Conservation (phyloP, 2,329 filamentous ascomycete species). For the Beauveria medogensis region DNA sequence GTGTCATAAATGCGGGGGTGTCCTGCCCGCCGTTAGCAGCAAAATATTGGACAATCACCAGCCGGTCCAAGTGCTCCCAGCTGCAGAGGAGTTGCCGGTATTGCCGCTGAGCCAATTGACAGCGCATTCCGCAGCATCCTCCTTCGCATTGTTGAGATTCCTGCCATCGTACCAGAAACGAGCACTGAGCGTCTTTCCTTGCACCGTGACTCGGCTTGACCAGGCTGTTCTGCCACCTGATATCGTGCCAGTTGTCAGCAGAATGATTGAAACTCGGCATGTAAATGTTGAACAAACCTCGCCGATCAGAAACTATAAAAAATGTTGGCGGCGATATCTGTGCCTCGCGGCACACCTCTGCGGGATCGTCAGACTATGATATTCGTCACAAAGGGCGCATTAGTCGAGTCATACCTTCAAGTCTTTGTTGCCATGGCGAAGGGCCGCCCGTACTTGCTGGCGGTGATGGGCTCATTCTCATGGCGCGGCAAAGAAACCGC, state of each 20-base stretch:
- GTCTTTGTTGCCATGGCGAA: conserved; percentile 40
- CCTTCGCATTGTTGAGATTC: conserved; percentile 77
- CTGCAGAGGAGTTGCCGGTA: neutral
- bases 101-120: conserved; percentile 43
- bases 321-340: conserved; percentile 46
- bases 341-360: conserved; percentile 46
- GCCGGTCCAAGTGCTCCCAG: neutral
- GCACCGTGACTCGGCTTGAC: conserved; percentile 73
- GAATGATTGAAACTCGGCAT: neutral
- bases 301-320: conserved; percentile 60
- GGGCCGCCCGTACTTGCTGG: conserved; percentile 12
- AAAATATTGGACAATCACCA: neutral
- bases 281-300: conserved; percentile 39
- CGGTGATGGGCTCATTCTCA: conserved; percentile 6
- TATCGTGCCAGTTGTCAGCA: conserved; percentile 12
- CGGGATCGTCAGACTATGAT: conserved; percentile 21
- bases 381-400: neutral
- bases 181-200: conserved; percentile 57
- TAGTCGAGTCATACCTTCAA: conserved; percentile 37
- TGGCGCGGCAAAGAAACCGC: neutral
- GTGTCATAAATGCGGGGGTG: neutral
- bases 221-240: conserved; percentile 83
- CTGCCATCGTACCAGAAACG: conserved; percentile 89
- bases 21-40: neutral
- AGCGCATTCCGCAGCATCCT: conserved; percentile 84